Conservation (phyloP, 805 yeast species). For the Metschnikowia cubensis region DNA sequence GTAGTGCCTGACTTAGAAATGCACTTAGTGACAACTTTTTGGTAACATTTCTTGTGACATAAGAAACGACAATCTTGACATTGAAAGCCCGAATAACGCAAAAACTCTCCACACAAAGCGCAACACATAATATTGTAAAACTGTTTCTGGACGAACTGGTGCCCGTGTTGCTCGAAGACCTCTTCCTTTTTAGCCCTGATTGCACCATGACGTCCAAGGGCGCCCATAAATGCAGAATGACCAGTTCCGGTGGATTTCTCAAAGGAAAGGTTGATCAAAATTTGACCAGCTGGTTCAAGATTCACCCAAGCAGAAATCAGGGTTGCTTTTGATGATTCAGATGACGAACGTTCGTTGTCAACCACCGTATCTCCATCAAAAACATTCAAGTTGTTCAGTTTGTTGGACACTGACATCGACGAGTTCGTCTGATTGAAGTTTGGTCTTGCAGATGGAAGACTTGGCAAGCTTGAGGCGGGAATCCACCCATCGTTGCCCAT, state of each 20-base stretch:
- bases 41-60: conserved; percentile 78
- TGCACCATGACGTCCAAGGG: conserved; percentile 88
- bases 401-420: neutral
- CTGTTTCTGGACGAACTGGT: conserved; percentile 92
- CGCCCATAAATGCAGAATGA: conserved; percentile 39
- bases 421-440: conserved; percentile 2
- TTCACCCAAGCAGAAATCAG: conserved; percentile 80
- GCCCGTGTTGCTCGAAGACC: conserved; percentile 93
- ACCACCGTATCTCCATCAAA: neutral
- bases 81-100: conserved; percentile 81
- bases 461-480: conserved; percentile 56
- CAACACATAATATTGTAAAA: conserved; percentile 96
- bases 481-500: conserved; percentile 81
- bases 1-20: conserved; percentile 73
- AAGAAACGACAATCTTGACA: conserved; percentile 80
- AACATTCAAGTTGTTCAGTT: neutral
- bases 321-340: conserved; percentile 22
- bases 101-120: conserved; percentile 94
- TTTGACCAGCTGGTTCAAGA: conserved; percentile 92
- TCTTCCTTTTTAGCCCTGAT: conserved; percentile 89
- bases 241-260: conserved; percentile 51
- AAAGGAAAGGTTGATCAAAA: conserved; percentile 72
- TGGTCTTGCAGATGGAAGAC: conserved; percentile 5
- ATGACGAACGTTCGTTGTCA: neutral
- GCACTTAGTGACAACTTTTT: conserved; percentile 78